Evolutionary conservation across 371 early-diverging fungal genomes (phyloP), one percentile per base, ranked within the genome.

Genomic region (Saksenaea oblongispora): DNA sequence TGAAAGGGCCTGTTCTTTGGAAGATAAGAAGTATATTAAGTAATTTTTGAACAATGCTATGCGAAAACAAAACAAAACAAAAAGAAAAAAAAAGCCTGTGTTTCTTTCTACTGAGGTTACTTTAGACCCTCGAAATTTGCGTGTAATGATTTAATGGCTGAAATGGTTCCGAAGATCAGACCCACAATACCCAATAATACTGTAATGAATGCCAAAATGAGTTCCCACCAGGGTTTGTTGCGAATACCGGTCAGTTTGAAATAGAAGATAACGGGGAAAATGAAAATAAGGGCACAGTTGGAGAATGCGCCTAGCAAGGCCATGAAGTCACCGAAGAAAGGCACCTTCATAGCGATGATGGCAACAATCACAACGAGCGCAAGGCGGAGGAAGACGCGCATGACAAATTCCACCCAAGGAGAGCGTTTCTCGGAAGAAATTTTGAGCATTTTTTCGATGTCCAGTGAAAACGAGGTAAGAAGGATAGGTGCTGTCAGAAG

Each of bases 401-500:
- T 69, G 0, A 58, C 11, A 61, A 75, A 80, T 54, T 84, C 82
- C 14, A 72, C 36, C 39, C 54, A 44, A 31, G 64, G 58, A 5
- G 71, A 66, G 10, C 57, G 71, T 24, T 80, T 65, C 24, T 61
- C 68, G n/a, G 73, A 54, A 1, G 69, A 64, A 24, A 80, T 77
- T 1, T 57, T 51, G 61, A 88, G 58, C 53, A 84, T 78, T 14
- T 79, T 70, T 66, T 91, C 92, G 18, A 88, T 73, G 64, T 91
- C 90, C 26, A 88, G 67, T 34, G 92, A 85, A 59, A 95, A 90
- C 0, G 93, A 87, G 0, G 93, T 93, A 64, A 94, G 70, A 57
- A 93, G 74, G 26, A 95, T 83, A 10, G 95, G 96, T 37, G 90
- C 85, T n/a, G 95, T 93, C 27, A 94, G 73, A 13, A 94, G 66